A percentile compares a stretch with the other conserved stretches of the same genome.
Evolutionary conservation across 768 basidiomycete genomes (phyloP).

Genomic region (Gymnopilus dilepis): DNA sequence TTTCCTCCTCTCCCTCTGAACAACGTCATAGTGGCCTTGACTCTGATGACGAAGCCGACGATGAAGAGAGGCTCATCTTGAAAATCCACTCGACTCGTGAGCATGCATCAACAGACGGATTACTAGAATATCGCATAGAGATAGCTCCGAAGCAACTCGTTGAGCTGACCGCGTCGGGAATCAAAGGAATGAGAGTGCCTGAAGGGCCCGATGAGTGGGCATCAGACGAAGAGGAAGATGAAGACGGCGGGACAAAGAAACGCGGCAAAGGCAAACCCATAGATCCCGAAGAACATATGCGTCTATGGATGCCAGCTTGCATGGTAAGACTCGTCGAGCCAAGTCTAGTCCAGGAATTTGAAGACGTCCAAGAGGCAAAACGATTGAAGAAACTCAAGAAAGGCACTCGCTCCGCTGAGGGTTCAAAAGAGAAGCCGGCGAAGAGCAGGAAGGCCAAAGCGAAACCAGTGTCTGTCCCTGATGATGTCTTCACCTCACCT

Average conservation of each 20-base stretch:
- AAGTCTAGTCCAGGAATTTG: constrained; percentile 63
- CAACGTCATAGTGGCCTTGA: constrained; percentile 28
- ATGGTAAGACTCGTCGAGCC: constrained; percentile 77
- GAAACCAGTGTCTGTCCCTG: constrained; percentile 9
- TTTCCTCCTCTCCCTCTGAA: constrained; percentile 49
- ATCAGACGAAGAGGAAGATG: constrained; percentile 50
- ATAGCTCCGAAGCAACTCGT: constrained; percentile 73
- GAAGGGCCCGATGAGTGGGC: constrained; percentile 56
- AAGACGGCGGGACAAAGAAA: constrained; percentile 46
- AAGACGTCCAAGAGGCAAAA: constrained; percentile 54
- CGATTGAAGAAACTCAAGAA: constrained; percentile 56
- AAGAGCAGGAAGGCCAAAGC: constrained; percentile 11
- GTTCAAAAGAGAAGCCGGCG: constrained; percentile 23
- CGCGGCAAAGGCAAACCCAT: constrained; percentile 42
- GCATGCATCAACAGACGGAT: constrained; percentile 73
- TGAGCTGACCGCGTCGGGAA: constrained; percentile 64
- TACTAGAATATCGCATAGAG: constrained; percentile 83
- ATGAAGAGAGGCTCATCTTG: constrained; percentile 53
- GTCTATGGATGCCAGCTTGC: constrained; percentile 85
- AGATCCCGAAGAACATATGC: constrained; percentile 59
- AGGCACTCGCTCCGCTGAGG: constrained; percentile 25
- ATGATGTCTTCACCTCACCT: constrained; percentile 15
- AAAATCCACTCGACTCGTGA: constrained; percentile 69
- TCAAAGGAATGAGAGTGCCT: constrained; percentile 62
- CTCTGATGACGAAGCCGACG: constrained; percentile 39